phyloP scores from a whole-genome alignment of 257 asterid species.

The Solanum peruvianum region DNA sequence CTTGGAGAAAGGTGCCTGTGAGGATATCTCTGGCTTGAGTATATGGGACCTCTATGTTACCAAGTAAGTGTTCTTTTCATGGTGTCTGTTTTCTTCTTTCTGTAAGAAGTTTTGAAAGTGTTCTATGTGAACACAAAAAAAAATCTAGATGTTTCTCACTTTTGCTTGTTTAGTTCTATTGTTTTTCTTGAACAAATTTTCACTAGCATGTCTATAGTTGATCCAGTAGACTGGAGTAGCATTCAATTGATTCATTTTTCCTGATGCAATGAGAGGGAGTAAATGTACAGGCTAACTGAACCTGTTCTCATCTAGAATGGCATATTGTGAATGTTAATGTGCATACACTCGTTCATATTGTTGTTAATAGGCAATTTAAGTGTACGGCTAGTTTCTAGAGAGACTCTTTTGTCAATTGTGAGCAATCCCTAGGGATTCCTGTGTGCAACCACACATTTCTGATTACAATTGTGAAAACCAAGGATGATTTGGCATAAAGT shows the following conservation, averaged over 20 bases:
- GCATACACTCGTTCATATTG: not conserved
- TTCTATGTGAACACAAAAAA: not conserved
- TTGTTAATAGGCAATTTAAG: not conserved
- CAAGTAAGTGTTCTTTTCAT: constrained; percentile 40
- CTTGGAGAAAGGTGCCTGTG: constrained; percentile 76
- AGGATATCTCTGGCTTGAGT: constrained; percentile 42
- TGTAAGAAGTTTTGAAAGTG: not conserved
- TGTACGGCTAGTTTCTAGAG: not conserved
- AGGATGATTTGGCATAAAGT: not conserved
- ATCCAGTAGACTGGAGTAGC: not conserved
- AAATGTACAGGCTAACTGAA: not conserved
- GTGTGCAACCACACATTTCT: not conserved
- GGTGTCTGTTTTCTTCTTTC: not conserved
- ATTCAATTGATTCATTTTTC: not conserved
- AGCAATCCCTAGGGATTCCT: not conserved
- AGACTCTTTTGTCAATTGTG: not conserved
- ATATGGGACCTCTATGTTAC: constrained; percentile 85
- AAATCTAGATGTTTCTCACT: not conserved
- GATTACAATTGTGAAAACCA: not conserved
- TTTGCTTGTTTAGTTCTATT: not conserved
- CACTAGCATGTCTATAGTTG: not conserved
- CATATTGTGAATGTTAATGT: not conserved
- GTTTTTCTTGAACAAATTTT: not conserved
- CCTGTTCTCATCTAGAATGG: not conserved
- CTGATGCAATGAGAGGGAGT: not conserved